phyloP scores from a whole-genome alignment of 495 filamentous ascomycete genomes.

The Lichina pygmaea region DNA sequence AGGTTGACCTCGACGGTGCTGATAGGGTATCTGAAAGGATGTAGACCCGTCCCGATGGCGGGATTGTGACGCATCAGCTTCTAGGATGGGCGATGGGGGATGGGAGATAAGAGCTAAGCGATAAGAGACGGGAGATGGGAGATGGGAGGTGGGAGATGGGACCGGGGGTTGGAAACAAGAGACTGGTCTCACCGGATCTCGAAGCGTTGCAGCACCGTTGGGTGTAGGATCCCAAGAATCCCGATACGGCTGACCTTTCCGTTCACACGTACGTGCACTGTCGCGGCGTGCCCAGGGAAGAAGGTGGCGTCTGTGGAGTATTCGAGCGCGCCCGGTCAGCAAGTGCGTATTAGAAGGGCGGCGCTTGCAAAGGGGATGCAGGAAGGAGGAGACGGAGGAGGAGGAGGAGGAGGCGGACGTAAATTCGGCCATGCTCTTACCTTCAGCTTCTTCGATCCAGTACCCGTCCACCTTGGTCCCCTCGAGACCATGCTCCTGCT shows the following conservation, averaged over 20 bases:
- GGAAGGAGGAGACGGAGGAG: too few species aligned
- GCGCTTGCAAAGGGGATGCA: too few species aligned
- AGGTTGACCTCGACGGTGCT: constrained; percentile 91
- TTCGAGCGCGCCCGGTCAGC: constrained; percentile 2
- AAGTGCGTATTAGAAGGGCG: neutral
- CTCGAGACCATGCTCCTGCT: constrained; percentile 38
- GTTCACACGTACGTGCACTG: constrained; percentile 42
- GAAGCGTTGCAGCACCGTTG: constrained; percentile 75
- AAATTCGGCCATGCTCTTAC: constrained; percentile 14
- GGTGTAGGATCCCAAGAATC: constrained; percentile 78
- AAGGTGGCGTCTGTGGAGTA: constrained; percentile 44
- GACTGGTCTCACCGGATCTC: constrained; percentile 39
- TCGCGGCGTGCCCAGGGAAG: constrained; percentile 70
- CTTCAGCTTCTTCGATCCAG: constrained; percentile 79
- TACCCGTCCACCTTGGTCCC: constrained; percentile 31
- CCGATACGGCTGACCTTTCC: constrained; percentile 52
- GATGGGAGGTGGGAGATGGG: constrained; percentile 1
- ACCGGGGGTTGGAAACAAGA: neutral
- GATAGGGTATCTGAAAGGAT: constrained; percentile 39
- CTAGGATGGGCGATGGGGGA: too few species aligned
- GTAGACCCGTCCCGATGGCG: neutral
- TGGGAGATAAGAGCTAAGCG: constrained; percentile 7
- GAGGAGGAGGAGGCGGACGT: neutral
- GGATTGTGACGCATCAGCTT: too few species aligned
- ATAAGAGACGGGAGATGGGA: constrained; percentile 2